Percentiles rank a stretch among this genome's conserved stretches.
These are phyloP conservation scores for Penicillium bovifimosum DNA, from an alignment of 495 filamentous ascomycete species.

Conservation along the genomic window DNA sequence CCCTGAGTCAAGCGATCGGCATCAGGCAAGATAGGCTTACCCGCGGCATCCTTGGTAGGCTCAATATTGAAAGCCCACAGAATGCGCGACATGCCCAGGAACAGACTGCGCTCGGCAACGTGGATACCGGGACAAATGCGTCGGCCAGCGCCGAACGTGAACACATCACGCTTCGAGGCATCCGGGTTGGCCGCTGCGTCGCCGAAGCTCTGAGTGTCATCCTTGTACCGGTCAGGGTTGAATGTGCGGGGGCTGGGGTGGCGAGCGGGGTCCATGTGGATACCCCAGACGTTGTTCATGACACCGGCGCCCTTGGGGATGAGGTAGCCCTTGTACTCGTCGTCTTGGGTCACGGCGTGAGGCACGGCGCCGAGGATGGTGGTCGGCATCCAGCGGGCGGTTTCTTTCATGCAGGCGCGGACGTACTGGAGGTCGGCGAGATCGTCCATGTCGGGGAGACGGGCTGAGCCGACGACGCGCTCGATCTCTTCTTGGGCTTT, in stretches of 20 bases:
- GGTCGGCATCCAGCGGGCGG: slow-evolving; percentile 38
- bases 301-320: slow-evolving; percentile 44
- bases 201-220: slow-evolving; percentile 22
- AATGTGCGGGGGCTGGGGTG: slow-evolving; percentile 49
- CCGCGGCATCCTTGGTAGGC: slow-evolving; percentile 9
- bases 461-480: slow-evolving; percentile 16
- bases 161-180: slow-evolving; percentile 28
- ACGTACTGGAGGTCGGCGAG: slow-evolving; percentile 33
- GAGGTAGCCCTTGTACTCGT: slow-evolving; percentile 46
- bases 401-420: slow-evolving; percentile 34
- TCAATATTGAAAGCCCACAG: slow-evolving; percentile 48
- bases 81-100: slow-evolving; percentile 46
- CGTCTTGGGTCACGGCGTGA: slow-evolving; percentile 49
- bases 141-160: slow-evolving; percentile 28
- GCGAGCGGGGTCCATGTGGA: slow-evolving; percentile 38
- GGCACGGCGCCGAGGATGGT: slow-evolving; percentile 46
- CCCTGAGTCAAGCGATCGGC: slow-evolving; percentile 29
- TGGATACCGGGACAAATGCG: slow-evolving; percentile 30
- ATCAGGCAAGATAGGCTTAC: slow-evolving; percentile 16
- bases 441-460: slow-evolving; percentile 24
- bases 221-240: slow-evolving; percentile 49
- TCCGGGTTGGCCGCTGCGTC: slow-evolving; percentile 37
- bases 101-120: slow-evolving; percentile 39
- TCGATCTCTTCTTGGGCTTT: slow-evolving; percentile 50
- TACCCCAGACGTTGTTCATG: slow-evolving; percentile 42